Conservation (phyloP, 2,329 filamentous ascomycete genomes). For the Pseudocercospora vitis region DNA sequence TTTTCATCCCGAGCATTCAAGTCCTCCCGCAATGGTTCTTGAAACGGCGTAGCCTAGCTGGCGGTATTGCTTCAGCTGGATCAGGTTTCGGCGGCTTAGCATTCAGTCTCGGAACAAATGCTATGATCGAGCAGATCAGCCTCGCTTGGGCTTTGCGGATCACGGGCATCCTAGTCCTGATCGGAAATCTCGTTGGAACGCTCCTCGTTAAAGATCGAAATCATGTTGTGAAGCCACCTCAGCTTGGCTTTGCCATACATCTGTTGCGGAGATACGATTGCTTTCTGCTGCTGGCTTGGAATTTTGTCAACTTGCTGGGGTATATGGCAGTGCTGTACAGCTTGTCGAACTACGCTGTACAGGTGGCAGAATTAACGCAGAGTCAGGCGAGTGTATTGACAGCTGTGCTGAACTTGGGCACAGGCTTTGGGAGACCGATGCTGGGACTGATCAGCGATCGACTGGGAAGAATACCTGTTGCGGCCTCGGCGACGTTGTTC, state of each 20-base stretch:
- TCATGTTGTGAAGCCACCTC: slow-evolving; percentile 36
- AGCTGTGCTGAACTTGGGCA: slow-evolving; percentile 51
- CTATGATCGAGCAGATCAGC: slow-evolving; percentile 41
- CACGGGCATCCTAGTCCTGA: slow-evolving; percentile 40
- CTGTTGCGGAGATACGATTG: slow-evolving; percentile 42
- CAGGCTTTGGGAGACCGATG: slow-evolving; percentile 48
- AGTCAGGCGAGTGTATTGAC: slow-evolving; percentile 44
- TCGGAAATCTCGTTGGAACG: slow-evolving; percentile 35
- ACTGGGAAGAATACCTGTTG: slow-evolving; percentile 46
- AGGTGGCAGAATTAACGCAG: slow-evolving; percentile 43
- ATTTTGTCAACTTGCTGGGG: slow-evolving; percentile 49
- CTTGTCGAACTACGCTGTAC: slow-evolving; percentile 48
- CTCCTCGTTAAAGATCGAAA: slow-evolving; percentile 39
- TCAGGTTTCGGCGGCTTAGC: slow-evolving; percentile 45
- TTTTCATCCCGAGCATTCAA: slow-evolving; percentile 43
- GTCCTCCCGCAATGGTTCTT: slow-evolving; percentile 48
- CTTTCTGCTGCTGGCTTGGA: slow-evolving; percentile 43
- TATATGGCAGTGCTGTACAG: slow-evolving; percentile 52
- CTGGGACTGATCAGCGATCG: slow-evolving; percentile 50
- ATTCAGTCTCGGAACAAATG: slow-evolving; percentile 38
- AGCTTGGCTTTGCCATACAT: slow-evolving; percentile 39
- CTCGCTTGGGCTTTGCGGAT: slow-evolving; percentile 46
- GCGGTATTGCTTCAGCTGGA: slow-evolving; percentile 43
- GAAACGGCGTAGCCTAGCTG: slow-evolving; percentile 42
- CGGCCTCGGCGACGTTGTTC: slow-evolving; percentile 43